Base-by-base conservation (phyloP, 345 rosid genomes). In the Psidium friedrichsthalianum region DNA sequence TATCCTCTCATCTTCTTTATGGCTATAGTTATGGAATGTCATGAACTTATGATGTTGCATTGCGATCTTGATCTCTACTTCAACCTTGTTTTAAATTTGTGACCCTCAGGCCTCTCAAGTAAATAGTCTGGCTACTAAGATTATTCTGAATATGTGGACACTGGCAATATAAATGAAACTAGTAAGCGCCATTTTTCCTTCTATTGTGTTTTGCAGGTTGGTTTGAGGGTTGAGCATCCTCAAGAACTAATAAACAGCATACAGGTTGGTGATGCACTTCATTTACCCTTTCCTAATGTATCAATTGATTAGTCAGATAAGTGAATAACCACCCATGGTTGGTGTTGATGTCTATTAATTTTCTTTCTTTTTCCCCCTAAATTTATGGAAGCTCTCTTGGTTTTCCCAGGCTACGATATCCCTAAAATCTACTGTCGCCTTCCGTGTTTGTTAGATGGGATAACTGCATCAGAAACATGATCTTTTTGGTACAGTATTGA, bases 201-300 rank as follows among this genome's bases (percentile, higher is more conserved):
- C 32, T 51, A 51, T 86, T 88, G 85, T 82, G 84, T 82, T 42
- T 55, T 53, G 82, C 90, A 97, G 99, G 98, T 97, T 86, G 99
- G 98, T 82, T 92, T 97, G 90, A 98, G 98, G 32, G 83, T 97
- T 86, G 99, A 97, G 90, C 99, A 97, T 91, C 99, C 99, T 86
- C 99, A 97, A 90, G 96, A 94, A 87, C 92, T 97, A 86, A 95
- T 97, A 82, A 93, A 97, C 93, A 88, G 87, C 86, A 94, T 97
- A 87, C 99, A 95, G 98, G 98, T 82, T 82, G 84, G 84, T 29
- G 84, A 40, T 69, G 80, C 80, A 69, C 80, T 36, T 69, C 47
- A 14, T 51, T 51, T 51, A 51, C 52, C 47, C 80, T 36, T 69
- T 69, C 47, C 47, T 69, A 69, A 13, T 36, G 80, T 16, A 9